These are phyloP conservation scores for Alternaria consortialis DNA, from an alignment of 2,329 filamentous ascomycete genomes.

Conservation along the genomic window DNA sequence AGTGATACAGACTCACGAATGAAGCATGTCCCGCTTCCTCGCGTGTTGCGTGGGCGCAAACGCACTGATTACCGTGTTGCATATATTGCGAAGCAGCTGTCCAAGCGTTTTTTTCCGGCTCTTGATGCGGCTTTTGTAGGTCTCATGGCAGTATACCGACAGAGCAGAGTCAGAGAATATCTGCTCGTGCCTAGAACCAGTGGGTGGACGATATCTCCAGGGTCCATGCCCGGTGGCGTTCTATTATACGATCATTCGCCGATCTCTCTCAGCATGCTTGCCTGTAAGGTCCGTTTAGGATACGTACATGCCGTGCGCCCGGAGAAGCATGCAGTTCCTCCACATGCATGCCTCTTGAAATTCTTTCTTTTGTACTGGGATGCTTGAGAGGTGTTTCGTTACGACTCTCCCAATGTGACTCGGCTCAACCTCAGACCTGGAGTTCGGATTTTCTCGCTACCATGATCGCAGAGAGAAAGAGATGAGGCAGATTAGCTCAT, in stretches of 20 bases:
- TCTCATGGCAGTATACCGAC: conserved; percentile 18
- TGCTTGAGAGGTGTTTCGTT: conserved; percentile 24
- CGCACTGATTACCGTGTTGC: conserved; percentile 40
- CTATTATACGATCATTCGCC: conserved; percentile 8
- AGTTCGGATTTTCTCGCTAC: conserved; percentile 36
- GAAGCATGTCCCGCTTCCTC: conserved; percentile 35
- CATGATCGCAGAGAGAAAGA: conserved; percentile 23
- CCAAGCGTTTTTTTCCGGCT: conserved; percentile 27
- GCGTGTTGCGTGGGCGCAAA: conserved; percentile 46
- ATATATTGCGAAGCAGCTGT: conserved; percentile 36
- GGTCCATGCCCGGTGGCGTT: conserved; percentile 24
- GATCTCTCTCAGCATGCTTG: conserved; percentile 17
- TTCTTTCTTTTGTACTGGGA: conserved; percentile 19
- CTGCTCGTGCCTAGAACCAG: conserved; percentile 8
- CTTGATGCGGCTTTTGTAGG: conserved; percentile 36
- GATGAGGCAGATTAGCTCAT: conserved; percentile 15
- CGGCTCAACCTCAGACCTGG: conserved; percentile 45
- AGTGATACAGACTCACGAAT: conserved; percentile 42
- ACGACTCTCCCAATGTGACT: conserved; percentile 37
- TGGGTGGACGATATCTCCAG: conserved; percentile 5
- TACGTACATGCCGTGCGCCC: conserved; percentile 41
- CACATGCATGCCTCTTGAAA: conserved; percentile 18
- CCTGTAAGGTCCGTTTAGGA: conserved; percentile 25
- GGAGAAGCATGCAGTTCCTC: conserved; percentile 24
- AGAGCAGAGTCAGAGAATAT: conserved; percentile 11